phyloP scores from a whole-genome alignment of 2,329 filamentous ascomycete genomes.

The Pseudogymnoascus sp. region DNA sequence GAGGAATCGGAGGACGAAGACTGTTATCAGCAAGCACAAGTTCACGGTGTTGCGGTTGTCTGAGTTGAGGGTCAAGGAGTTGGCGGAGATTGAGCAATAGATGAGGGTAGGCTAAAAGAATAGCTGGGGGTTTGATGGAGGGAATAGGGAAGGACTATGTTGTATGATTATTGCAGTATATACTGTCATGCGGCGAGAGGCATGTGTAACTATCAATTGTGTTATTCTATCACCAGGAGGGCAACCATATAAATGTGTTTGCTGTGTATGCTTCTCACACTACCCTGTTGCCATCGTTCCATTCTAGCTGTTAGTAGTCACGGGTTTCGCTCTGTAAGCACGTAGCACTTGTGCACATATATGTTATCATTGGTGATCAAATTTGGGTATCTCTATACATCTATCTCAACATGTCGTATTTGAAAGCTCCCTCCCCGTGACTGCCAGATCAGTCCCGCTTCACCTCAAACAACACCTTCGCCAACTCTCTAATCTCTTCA shows the following conservation, averaged over 20 bases:
- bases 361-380: neutral
- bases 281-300: neutral
- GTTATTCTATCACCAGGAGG: neutral
- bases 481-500: slow-evolving; percentile 44
- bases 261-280: neutral
- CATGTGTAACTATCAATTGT: slow-evolving; percentile 8
- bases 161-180: slow-evolving; percentile 7
- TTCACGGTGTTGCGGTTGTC: slow-evolving; percentile 81
- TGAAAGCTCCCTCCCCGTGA: neutral
- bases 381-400: slow-evolving; percentile 4
- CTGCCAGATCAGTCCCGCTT: slow-evolving; percentile 21
- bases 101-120: neutral
- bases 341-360: neutral
- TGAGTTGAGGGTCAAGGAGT: slow-evolving; percentile 51
- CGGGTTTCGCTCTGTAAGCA: neutral
- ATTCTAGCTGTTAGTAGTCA: neutral
- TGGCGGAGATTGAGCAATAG: slow-evolving; percentile 32
- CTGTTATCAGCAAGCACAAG: slow-evolving; percentile 79
- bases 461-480: slow-evolving; percentile 41
- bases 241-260: neutral
- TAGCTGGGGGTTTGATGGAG: neutral
- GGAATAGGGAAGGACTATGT: neutral
- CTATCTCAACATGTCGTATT: neutral
- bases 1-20: slow-evolving; percentile 64
- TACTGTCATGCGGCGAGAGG: slow-evolving; percentile 1